phyloP scores from a whole-genome alignment of 2,329 filamentous ascomycete genomes.

The Trichoderma hamatum region DNA sequence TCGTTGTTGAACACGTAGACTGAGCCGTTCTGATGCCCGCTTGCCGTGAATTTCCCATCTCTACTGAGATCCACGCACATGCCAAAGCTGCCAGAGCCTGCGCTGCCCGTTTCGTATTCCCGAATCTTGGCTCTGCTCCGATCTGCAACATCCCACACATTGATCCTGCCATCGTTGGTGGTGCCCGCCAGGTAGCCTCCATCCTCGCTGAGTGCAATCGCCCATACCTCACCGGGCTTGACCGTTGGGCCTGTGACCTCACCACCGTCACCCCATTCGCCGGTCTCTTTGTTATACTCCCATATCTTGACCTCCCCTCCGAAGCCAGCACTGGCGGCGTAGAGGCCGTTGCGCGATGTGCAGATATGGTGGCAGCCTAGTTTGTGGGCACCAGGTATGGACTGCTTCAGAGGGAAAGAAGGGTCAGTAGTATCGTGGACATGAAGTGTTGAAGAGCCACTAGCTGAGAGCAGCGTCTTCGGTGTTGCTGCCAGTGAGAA shows the following conservation, averaged over 20 bases:
- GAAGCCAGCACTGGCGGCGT: slow-evolving; percentile 84
- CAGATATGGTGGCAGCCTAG: slow-evolving; percentile 90
- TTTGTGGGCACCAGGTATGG: slow-evolving; percentile 77
- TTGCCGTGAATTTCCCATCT: slow-evolving; percentile 85
- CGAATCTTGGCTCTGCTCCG: slow-evolving; percentile 66
- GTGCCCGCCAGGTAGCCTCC: slow-evolving; percentile 85
- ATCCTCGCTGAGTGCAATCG: slow-evolving; percentile 80
- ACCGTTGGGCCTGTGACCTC: slow-evolving; percentile 50
- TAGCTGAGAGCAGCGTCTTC: slow-evolving; percentile 76
- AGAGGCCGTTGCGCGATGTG: slow-evolving; percentile 67
- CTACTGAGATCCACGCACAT: slow-evolving; percentile 79
- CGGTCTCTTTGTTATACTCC: slow-evolving; percentile 60
- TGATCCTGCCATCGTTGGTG: slow-evolving; percentile 83
- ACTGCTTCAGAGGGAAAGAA: slow-evolving; percentile 77
- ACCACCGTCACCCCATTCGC: slow-evolving; percentile 52
- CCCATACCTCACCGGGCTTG: slow-evolving; percentile 79
- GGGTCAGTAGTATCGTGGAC: slow-evolving; percentile 74
- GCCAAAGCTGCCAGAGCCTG: slow-evolving; percentile 82
- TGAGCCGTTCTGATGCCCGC: slow-evolving; percentile 87
- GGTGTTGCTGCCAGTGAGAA: slow-evolving; percentile 79
- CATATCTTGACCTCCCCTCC: slow-evolving; percentile 87
- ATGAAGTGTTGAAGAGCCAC: slow-evolving; percentile 80
- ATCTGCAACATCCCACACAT: slow-evolving; percentile 76
- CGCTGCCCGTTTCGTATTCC: slow-evolving; percentile 76
- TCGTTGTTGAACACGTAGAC: slow-evolving; percentile 96